Base-by-base conservation (phyloP, 1,284 basidiomycete species). In the Boletus semigastroideus region DNA sequence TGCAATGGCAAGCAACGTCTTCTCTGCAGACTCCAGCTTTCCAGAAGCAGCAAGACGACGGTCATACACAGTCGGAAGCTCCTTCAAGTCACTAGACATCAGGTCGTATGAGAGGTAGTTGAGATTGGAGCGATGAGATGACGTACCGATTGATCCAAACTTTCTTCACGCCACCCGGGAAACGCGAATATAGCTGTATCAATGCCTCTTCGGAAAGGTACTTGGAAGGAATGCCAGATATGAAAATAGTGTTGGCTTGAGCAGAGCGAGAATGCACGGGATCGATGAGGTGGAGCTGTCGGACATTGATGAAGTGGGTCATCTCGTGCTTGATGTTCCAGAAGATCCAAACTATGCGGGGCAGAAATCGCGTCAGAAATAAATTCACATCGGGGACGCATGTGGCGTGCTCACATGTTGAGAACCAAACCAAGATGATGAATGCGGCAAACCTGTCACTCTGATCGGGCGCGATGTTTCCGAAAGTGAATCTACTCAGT, bases 11-110 rank as follows among this genome's bases (percentile, higher is more conserved):
- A 95, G 72, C 4, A 97, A 76, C 19, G 80, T 75, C 11, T 85
- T 89, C 69, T 95, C 92, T 1, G 92, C 94, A 2, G 80, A 79
- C 70, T 99, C 96, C 47, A 98, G 83, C 67, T 92, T 90, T 54
- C 76, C 73, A 64, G 81, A 86, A 4, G 90, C 89, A 22, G 80
- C 78, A 40, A 87, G 70, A 14, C 92, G 88, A 45, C 91, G 84
- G 41, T 94, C 84, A 64, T 89, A 91, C 27, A 93, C 67, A 44
- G 92, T 84, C 5, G 94, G 92, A 11, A 98, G 76, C 4, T 92
- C 84, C 66, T 92, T 88, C 51, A 94, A 75, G 65, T 97, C 83
- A 25, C 77, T 16, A 37, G 42, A 53, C 27, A 22, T 22, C 5
- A 2, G n/a, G n/a, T n/a, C 7, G 33, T 12, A 14, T 20, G 36